Percentiles rank a stretch among this genome's conserved stretches.
Evolutionary conservation across 2,329 filamentous ascomycete species (phyloP).

Genomic region (Neurospora crassa): DNA sequence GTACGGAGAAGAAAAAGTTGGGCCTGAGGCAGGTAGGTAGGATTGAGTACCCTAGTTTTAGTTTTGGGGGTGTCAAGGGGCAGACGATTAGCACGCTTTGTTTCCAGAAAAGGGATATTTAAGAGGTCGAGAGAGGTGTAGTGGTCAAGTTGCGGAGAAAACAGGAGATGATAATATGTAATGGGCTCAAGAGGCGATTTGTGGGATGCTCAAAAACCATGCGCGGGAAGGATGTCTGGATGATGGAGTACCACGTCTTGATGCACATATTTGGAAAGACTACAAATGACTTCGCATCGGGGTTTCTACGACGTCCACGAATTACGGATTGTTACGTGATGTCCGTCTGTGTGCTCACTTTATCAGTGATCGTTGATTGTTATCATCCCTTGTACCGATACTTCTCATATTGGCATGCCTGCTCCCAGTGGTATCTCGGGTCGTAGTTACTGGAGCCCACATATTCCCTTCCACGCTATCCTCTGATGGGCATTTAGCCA

Average conservation of each 20-base stretch:
- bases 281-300: background rate
- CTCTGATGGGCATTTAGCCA: background rate
- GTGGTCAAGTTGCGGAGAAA: background rate
- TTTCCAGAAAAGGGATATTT: conserved; percentile 46
- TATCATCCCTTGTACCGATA: background rate
- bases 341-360: background rate
- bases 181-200: background rate
- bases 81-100: conserved; percentile 83
- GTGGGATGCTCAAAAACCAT: too few relatives aligned
- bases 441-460: background rate
- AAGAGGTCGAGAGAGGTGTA: background rate
- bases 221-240: too few relatives aligned
- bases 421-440: background rate
- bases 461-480: background rate
- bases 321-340: background rate
- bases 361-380: background rate
- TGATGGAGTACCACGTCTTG: background rate
- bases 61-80: conserved; percentile 80
- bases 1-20: conserved; percentile 16
- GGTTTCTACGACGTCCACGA: background rate
- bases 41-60: conserved; percentile 77
- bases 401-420: background rate
- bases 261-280: background rate
- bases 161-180: background rate
- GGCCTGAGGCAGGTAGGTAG: conserved; percentile 53